Evolutionary conservation across 2,329 filamentous ascomycete genomes (phyloP).

Genomic region (Colletotrichum truncatum): DNA sequence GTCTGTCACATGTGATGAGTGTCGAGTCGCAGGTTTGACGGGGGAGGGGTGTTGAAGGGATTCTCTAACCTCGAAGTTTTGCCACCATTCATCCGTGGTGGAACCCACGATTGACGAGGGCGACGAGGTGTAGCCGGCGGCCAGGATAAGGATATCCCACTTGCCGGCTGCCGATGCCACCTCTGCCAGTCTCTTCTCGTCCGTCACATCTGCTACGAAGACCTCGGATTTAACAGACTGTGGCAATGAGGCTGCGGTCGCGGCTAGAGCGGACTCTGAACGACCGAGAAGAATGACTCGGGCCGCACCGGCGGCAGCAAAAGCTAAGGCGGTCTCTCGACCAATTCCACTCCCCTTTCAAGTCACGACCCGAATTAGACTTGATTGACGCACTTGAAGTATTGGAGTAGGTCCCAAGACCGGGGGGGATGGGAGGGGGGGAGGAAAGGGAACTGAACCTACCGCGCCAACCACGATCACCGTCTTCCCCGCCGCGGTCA

Average conservation of each 20-base stretch:
- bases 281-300: constrained; percentile 51
- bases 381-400: not conserved
- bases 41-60: not conserved
- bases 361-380: not conserved
- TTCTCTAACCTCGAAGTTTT: constrained; percentile 34
- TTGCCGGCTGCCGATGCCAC: constrained; percentile 26
- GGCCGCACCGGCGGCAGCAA: constrained; percentile 49
- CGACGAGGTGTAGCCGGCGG: constrained; percentile 27
- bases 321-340: constrained; percentile 71
- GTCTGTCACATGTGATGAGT: constrained; percentile 38
- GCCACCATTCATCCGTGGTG: constrained; percentile 33
- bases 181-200: not conserved
- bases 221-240: not conserved
- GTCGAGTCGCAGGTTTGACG: not conserved
- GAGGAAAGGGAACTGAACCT: constrained; percentile 44
- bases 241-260: constrained; percentile 34
- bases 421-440: not conserved
- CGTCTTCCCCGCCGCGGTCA: constrained; percentile 54
- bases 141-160: constrained; percentile 32
- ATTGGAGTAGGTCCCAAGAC: not conserved
- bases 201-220: constrained; percentile 16
- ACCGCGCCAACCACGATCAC: constrained; percentile 72
- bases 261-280: constrained; percentile 39
- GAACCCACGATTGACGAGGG: constrained; percentile 29
- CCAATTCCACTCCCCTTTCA: constrained; percentile 61